phyloP scores from a whole-genome alignment of 2,329 filamentous ascomycete species.

The Alternaria solani region DNA sequence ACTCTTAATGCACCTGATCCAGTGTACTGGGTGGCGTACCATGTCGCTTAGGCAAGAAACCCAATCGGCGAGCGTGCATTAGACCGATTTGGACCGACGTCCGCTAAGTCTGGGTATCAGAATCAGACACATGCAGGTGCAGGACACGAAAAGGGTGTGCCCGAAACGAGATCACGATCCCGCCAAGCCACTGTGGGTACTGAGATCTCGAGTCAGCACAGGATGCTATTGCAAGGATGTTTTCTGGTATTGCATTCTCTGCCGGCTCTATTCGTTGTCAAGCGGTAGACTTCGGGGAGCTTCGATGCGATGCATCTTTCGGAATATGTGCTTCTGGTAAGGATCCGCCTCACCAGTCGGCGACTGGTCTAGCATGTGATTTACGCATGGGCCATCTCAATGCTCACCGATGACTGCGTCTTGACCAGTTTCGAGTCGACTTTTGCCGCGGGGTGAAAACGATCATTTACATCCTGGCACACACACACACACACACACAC shows the following conservation, averaged over 20 bases:
- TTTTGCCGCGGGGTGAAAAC: slow-evolving; percentile 1
- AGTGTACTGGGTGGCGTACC: slow-evolving; percentile 10
- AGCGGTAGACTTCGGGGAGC: slow-evolving; percentile 6
- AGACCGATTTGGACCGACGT: slow-evolving; percentile 17
- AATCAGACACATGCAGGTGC: slow-evolving; percentile 19
- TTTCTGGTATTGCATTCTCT: slow-evolving; percentile 8
- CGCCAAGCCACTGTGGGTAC: slow-evolving; percentile 7
- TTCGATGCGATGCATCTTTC: slow-evolving; percentile 3
- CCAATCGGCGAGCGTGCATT: slow-evolving; percentile 16
- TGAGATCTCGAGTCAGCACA: slow-evolving; percentile 16
- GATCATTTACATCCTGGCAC: background rate
- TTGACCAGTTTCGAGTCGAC: slow-evolving; percentile 3
- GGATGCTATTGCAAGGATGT: slow-evolving; percentile 10
- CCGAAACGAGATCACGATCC: slow-evolving; percentile 22
- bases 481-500: background rate
- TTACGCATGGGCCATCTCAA: slow-evolving; percentile 2
- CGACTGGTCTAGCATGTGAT: slow-evolving; percentile 10
- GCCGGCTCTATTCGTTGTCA: slow-evolving; percentile 8
- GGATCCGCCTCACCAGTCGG: slow-evolving; percentile 7
- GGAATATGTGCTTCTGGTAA: slow-evolving; percentile 12
- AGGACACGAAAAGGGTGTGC: slow-evolving; percentile 18
- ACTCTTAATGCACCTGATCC: slow-evolving; percentile 22
- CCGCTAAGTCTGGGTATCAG: slow-evolving; percentile 18
- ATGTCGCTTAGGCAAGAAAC: slow-evolving; percentile 28
- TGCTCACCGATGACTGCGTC: slow-evolving; percentile 5